Conservation (phyloP, 129 eudicot species). For the Lactuca sativa region DNA sequence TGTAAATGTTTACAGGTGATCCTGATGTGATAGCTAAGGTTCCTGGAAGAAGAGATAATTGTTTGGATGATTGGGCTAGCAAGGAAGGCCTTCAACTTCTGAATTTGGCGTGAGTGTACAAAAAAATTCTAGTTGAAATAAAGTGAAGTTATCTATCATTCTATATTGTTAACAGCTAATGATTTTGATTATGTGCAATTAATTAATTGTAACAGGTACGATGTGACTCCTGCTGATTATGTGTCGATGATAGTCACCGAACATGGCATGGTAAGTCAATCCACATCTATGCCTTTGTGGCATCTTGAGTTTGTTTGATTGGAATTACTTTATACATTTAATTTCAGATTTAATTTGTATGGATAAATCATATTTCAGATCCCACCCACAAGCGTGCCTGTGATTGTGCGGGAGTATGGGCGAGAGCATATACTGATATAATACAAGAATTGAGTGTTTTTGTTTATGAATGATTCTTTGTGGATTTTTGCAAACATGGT, state of each 20-base stretch:
- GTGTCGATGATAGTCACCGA: slow-evolving; percentile 82
- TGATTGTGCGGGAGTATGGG: slow-evolving; percentile 78
- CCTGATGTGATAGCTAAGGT: slow-evolving; percentile 77
- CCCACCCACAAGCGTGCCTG: slow-evolving; percentile 92
- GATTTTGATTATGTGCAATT: slow-evolving; percentile 18
- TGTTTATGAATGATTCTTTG: slow-evolving; percentile 23
- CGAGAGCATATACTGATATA: slow-evolving; percentile 60
- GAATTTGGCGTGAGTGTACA: slow-evolving; percentile 69
- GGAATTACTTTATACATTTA: background rate
- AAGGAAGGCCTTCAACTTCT: slow-evolving; percentile 62
- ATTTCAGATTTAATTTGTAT: background rate
- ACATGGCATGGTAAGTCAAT: slow-evolving; percentile 79
- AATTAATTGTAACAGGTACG: slow-evolving; percentile 53
- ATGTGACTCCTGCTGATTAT: slow-evolving; percentile 88
- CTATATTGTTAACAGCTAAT: background rate
- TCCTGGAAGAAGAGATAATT: slow-evolving; percentile 53
- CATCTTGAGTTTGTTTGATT: background rate
- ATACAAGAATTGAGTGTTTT: slow-evolving; percentile 3
- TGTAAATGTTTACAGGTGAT: slow-evolving; percentile 53
- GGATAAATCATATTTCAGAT: slow-evolving; percentile 44
- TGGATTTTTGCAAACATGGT: slow-evolving; percentile 20
- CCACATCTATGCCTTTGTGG: background rate
- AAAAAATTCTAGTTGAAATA: slow-evolving; percentile 8
- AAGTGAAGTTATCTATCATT: slow-evolving; percentile 1
- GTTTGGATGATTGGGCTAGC: slow-evolving; percentile 56